Base-by-base conservation (phyloP, 148 eudicot genomes). In the Camellia japonica region DNA sequence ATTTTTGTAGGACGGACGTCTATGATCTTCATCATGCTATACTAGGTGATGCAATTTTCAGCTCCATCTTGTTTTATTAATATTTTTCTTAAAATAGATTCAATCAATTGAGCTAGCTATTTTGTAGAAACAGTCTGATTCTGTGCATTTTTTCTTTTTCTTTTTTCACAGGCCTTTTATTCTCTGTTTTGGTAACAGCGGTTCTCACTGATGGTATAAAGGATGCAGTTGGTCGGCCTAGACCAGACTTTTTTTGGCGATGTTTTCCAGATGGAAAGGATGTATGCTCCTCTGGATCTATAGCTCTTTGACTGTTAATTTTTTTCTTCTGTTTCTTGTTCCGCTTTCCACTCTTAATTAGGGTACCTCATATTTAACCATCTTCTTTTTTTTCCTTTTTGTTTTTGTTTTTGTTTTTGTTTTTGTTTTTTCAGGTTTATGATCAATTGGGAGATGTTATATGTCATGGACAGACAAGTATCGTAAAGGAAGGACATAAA, bases 201-300 rank as follows among this genome's bases (percentile, higher is more conserved):
- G 90, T 86, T 6, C 38, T 84, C 59, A 85, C 88, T 5, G 83
- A 78, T 73, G 78, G 85, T 15, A 49, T 85, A 74, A 88, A 88
- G 82, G 84, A 65, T 77, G 88, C 88, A 30, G 81, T 83, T n/a
- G 90, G 90, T 74, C 82, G 90, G 47, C 88, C 88, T 69, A 80
- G 88, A 41, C 90, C 90, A 3, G 79, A 88, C 80, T 88, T 88
- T 65, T 88, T 88, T 76, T 85, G 88, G 90, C 81, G 88, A 60
- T 88, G 90, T 81, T 88, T 88, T 78, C 90, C 90, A 11, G 90
- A 88, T 82, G 90, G 90, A 74, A 85, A 76, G 13, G 90, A 83
- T 56, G 90, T 88, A 81, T 59, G 83, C 9, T 75, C 70, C 30
- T 64, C 49, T 49, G 18, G 73, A 38, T 41, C 68, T 79, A 6